Evolutionary conservation across 768 basidiomycete species (phyloP), one percentile per base, ranked within the genome.

Genomic region (Pleurotus salmoneostramineus): DNA sequence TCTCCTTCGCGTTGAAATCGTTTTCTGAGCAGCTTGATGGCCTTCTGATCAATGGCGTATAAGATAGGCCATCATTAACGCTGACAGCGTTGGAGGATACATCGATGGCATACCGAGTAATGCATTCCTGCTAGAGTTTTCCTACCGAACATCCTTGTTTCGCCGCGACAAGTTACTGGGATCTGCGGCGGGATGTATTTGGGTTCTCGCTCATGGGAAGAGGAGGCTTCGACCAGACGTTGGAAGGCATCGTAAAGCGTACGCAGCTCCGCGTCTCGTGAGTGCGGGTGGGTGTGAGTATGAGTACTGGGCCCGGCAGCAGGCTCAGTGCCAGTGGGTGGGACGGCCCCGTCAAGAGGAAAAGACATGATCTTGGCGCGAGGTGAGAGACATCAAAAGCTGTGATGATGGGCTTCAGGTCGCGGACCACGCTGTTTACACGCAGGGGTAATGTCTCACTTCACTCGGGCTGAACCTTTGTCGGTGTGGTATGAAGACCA

Each of bases 131-230:
- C 52, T 8, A 55, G 12, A 6, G 52, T 55, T 31, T 33, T 21
- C 7, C 52, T 35, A 2, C 52, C 52, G 43, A 55, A 55, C 52
- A 55, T 55, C 36, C 52, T 55, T 31, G 52, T 55, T n/a, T 55
- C 52, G 17, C 52, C 52, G 15, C 52, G 36, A n/a, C 52, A 55
- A 2, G 52, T 55, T 10, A 55, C 52, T 7, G 52, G 52, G 15
- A 55, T 55, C 32, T 55, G 52, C n/a, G 52, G 52, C 27, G 52
- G 52, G 21, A 55, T 55, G 36, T 55, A 55, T 27, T 37, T 55
- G 5, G 52, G 36, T 27, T 27, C 21, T 27, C 21, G 21, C 17
- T 55, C 52, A 43, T 43, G n/a, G 6, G 52, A 32, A 32, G 17
- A 21, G 10, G 52, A 55, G 1, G 52, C 52, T 15, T 33, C n/a